phyloP scores from a whole-genome alignment of 2,329 filamentous ascomycete species.

The Metarhizium brunneum region DNA sequence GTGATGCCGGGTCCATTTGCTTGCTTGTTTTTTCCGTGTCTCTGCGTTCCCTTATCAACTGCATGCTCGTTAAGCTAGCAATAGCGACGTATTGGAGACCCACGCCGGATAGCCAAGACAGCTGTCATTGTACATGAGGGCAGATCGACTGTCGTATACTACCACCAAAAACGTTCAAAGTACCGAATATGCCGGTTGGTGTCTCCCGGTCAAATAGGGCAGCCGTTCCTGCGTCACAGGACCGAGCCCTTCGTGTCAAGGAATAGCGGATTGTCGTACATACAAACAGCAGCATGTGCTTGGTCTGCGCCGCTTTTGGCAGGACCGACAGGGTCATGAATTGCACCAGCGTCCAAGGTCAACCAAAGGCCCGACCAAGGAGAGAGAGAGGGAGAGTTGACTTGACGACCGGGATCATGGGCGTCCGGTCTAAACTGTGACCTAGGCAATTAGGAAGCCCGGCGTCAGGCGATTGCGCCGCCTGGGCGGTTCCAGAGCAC shows the following conservation, averaged over 20 bases:
- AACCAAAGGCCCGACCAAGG: neutral
- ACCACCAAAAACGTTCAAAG: too few species aligned
- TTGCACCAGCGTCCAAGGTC: neutral
- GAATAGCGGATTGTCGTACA: neutral
- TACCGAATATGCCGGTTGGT: too few species aligned
- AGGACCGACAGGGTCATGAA: neutral
- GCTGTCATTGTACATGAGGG: too few species aligned
- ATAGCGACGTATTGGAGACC: too few species aligned
- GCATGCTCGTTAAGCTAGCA: too few species aligned
- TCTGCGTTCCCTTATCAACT: too few species aligned
- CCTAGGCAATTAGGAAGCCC: neutral
- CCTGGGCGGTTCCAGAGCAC: slow-evolving; percentile 2
- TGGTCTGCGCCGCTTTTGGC: neutral
- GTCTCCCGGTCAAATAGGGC: neutral
- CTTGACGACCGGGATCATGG: neutral
- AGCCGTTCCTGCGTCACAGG: neutral
- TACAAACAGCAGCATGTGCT: too few species aligned
- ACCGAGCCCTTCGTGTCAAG: neutral
- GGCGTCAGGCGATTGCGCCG: neutral
- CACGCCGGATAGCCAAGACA: too few species aligned
- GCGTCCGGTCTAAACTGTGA: neutral
- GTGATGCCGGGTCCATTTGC: neutral
- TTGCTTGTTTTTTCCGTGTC: too few species aligned
- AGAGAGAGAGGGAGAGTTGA: neutral
- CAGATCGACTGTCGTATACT: too few species aligned